Percentiles rank a stretch among this genome's conserved stretches.
Conservation (phyloP, 768 basidiomycete genomes). For the Suillus cothurnatus region DNA sequence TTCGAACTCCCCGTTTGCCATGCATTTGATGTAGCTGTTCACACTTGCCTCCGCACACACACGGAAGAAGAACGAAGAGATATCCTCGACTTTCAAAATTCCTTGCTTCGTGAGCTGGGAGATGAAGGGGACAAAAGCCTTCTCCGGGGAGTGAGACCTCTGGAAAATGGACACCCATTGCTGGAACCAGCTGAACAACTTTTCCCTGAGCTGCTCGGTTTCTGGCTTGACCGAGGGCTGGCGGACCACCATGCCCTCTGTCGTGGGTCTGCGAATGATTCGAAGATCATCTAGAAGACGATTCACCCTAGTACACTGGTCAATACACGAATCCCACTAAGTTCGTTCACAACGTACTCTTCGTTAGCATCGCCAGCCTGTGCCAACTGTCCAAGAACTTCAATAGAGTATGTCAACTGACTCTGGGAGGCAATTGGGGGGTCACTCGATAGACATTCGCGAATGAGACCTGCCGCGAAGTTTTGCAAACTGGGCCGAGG, state of each 20-base stretch:
- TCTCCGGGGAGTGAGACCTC: conserved; percentile 87
- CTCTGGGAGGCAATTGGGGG: conserved; percentile 78
- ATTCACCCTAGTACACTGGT: conserved; percentile 50
- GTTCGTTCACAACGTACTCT: conserved; percentile 55
- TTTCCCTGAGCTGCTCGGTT: conserved; percentile 73
- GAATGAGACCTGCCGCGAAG: conserved; percentile 82
- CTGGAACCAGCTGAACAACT: conserved; percentile 80
- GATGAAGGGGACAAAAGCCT: conserved; percentile 94
- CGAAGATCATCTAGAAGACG: conserved; percentile 82
- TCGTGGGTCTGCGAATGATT: conserved; percentile 50
- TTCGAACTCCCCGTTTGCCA: conserved; percentile 70
- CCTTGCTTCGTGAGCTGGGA: conserved; percentile 97
- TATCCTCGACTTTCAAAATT: conserved; percentile 92
- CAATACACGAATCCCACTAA: not conserved
- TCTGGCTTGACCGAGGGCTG: conserved; percentile 65
- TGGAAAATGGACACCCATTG: conserved; percentile 98
- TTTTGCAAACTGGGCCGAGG: conserved; percentile 75
- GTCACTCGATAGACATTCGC: conserved; percentile 83
- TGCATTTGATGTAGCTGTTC: conserved; percentile 79
- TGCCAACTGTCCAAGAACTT: conserved; percentile 74
- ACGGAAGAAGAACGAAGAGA: conserved; percentile 97
- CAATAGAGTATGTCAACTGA: conserved; percentile 80
- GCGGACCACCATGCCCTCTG: conserved; percentile 40
- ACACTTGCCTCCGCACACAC: conserved; percentile 96
- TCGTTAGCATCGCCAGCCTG: conserved; percentile 81